These are phyloP conservation scores for Acanthamoeba triangularis DNA, from an alignment of 208 protist species.

Conservation along the genomic window DNA sequence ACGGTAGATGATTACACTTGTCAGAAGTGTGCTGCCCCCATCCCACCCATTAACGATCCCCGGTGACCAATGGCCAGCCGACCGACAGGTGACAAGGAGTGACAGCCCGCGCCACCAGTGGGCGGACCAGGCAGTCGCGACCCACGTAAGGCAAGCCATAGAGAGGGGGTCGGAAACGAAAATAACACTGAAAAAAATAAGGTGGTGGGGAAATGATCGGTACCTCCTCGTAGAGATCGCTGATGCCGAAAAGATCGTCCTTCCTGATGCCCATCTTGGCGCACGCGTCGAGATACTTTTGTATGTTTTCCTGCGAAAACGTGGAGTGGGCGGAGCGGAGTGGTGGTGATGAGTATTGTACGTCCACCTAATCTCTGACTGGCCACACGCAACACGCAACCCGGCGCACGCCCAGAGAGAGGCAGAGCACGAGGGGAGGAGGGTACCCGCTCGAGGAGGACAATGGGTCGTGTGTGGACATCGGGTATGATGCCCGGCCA, in stretches of 20 bases:
- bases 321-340: no score
- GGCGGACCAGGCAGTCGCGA: no score
- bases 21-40: no score
- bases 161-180: neutral
- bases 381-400: neutral
- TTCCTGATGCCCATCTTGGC: conserved; percentile 66
- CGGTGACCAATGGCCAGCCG: no score
- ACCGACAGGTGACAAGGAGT: no score
- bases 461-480: conserved; percentile 17
- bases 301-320: conserved; percentile 25
- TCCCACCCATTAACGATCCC: no score
- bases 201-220: neutral
- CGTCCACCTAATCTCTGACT: no score
- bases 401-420: neutral
- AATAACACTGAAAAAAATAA: neutral
- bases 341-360: no score
- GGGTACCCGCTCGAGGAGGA: conserved; percentile 21
- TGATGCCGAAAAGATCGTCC: conserved; percentile 6
- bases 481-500: conserved; percentile 51
- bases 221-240: conserved; percentile 67
- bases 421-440: neutral
- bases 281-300: conserved; percentile 58
- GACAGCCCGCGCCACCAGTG: no score
- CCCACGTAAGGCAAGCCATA: no score
- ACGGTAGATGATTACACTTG: no score